Base-by-base conservation (phyloP, 225 moss, liverwort and hornwort genomes). In the Marchantia paleacea region DNA sequence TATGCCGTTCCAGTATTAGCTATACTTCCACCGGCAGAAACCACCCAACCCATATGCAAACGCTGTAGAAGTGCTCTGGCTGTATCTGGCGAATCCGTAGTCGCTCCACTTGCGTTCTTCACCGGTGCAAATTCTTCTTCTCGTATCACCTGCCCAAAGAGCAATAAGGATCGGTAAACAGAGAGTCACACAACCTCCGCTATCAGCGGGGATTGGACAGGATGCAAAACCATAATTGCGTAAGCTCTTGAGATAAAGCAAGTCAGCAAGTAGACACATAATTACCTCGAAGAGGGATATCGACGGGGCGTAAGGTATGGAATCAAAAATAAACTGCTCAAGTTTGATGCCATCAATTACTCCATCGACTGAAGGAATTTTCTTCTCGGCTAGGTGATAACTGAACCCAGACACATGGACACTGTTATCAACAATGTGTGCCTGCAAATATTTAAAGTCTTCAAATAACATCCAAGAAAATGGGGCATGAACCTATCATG, bases 121-220 rank as follows among this genome's bases (percentile, higher is more conserved):
- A 89, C 89, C 31, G 89, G 86, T n/a, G 89, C 89, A 81, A 89
- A 89, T 77, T 89, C 89, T 79, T 89, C 86, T 60, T 89, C 89
- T 75, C 89, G 80, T 16, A 74, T 77, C 12, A 89, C 89, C 89
- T 89, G 73, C 47, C 11, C 25, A n/a, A 58, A 73, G 28, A 68
- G 4, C n/a, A 78, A 54, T 2, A n/a, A 26, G 54, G 7, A 15
- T 55, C 52, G 39, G 5, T n/a, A 72, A 28, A 10, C 8, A n/a
- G 55, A 55, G 8, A 4, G 8, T 16, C 55, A 31, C 19, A 66
- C 28, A 12, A 12, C 18, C 8, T 64, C 7, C 10, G 25, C 39
- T 39, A 39, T 39, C 2, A 39, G 39, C 39, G 2, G 39, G 39
- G 5, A 39, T 39, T 39, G 39, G 39, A 39, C 52, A 29, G 15